Percentiles rank a stretch among this genome's conserved stretches.
Conservation (phyloP, 176 grass and related monocot genomes). For the Oryza glumipatula region DNA sequence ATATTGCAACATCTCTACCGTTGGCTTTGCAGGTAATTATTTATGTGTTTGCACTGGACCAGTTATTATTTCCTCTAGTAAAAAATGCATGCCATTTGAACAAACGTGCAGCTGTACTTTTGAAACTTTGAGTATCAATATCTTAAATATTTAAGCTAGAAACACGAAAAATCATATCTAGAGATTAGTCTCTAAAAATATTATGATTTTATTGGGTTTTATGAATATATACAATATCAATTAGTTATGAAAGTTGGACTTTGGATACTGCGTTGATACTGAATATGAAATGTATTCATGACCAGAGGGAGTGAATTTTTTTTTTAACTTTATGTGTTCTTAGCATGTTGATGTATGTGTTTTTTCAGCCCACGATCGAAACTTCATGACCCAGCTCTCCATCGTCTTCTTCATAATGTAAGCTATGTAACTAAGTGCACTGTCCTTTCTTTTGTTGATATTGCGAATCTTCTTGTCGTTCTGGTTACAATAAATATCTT, state of each 20-base stretch:
- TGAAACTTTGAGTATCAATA: neutral
- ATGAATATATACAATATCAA: neutral
- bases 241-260: neutral
- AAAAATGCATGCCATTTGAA: neutral
- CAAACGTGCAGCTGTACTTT: neutral
- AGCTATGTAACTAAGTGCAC: constrained; percentile 35
- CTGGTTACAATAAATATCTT: constrained; percentile 10
- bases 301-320: neutral
- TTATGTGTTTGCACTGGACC: constrained; percentile 28
- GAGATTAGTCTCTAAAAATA: neutral
- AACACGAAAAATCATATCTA: neutral
- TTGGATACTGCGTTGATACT: neutral
- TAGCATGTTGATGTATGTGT: constrained; percentile 34
- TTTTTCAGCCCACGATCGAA: constrained; percentile 89
- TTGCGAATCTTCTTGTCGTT: neutral
- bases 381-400: constrained; percentile 96
- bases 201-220: neutral
- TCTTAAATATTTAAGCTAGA: neutral
- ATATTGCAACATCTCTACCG: constrained; percentile 94
- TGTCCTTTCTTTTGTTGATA: constrained; percentile 11
- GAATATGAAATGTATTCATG: neutral
- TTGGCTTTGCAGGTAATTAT: constrained; percentile 90
- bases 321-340: constrained; percentile 10
- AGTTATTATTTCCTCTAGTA: neutral
- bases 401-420: constrained; percentile 95